Evolutionary conservation across 495 filamentous ascomycete genomes (phyloP).

Genomic region (Aspergillus indologenus): DNA sequence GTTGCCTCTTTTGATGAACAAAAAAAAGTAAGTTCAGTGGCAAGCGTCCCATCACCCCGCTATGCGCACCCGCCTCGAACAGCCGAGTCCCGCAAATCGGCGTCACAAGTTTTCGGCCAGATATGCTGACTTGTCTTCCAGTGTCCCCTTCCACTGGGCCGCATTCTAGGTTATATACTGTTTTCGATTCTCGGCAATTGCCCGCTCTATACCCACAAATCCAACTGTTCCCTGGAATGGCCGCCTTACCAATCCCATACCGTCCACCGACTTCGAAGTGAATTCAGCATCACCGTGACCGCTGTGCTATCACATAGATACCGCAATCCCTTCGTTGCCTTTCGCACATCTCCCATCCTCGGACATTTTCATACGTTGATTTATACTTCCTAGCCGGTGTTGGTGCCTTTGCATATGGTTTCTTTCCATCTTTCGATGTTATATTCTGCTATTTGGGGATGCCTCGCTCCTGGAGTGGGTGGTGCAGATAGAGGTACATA

Average conservation of each 20-base stretch:
- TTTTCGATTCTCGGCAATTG: neutral
- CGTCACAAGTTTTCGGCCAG: neutral
- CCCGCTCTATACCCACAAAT: constrained; percentile 3
- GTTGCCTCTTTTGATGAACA: neutral
- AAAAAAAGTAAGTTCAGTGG: neutral
- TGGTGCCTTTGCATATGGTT: constrained; percentile 9
- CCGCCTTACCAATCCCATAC: neutral
- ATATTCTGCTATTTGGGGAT: constrained; percentile 8
- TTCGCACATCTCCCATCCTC: neutral
- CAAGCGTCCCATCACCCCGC: neutral
- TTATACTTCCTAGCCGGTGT: constrained; percentile 3
- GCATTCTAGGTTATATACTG: constrained; percentile 10
- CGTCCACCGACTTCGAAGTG: neutral
- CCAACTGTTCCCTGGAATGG: neutral
- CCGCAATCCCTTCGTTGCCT: neutral
- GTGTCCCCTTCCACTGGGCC: constrained; percentile 1
- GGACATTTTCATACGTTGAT: constrained; percentile 9
- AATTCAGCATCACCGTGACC: neutral
- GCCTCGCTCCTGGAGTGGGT: constrained; percentile 10
- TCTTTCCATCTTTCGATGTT: neutral
- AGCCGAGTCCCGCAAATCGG: neutral
- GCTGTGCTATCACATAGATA: neutral
- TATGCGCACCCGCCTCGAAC: neutral
- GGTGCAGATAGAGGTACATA: constrained; percentile 19
- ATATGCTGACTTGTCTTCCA: constrained; percentile 4